Base-by-base conservation (phyloP, 768 basidiomycete genomes). In the Asterophora lycoperdoides region DNA sequence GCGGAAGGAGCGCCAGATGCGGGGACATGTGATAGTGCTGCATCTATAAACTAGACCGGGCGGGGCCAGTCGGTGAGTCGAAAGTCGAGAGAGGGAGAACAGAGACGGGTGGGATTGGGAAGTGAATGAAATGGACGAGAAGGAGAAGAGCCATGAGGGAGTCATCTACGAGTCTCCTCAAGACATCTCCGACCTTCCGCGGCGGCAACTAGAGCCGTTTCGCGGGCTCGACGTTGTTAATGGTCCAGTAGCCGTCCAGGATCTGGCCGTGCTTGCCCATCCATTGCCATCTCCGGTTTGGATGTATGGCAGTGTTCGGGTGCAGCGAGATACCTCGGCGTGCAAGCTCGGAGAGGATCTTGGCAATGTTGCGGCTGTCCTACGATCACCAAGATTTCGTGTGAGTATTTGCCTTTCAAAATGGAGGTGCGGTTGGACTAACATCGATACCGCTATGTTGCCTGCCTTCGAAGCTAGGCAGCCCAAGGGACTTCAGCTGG, bases 391-490 rank as follows among this genome's bases (percentile, higher is more conserved):
- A 39, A 11, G 41, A 18, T 13, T 19, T 15, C 29, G 52, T 47
- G 47, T 57, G 33, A 59, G 45, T 36, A 20, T 55, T 44, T 51
- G 44, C 35, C 49, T 47, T 52, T 45, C 46, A 46, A 18, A 23
- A 49, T 57, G 42, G 53, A 48, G 41, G 20, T 26, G 36, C 38
- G n/a, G 30, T 45, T 4, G 37, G 10, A 82, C 89, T 73, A 53
- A 93, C 94, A 68, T 93, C 92, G 30, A 95, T 86, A 18, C 95
- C 95, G 60, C 82, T 82, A 67, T 98, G 95, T 47, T 81, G 75
- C 57, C 88, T 80, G 17, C 95, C 94, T 64, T 85, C 71, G 61
- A 98, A 98, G 6, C 76, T 73, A 4, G 79, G 74, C 39, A 97
- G 68, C 8, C 76, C 78, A 36, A 97, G 79, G n/a, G 75, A 74